A percentile compares a stretch with the other conserved stretches of the same genome.
Evolutionary conservation across 768 basidiomycete species (phyloP).

Genomic region (Mrakia gelida): DNA sequence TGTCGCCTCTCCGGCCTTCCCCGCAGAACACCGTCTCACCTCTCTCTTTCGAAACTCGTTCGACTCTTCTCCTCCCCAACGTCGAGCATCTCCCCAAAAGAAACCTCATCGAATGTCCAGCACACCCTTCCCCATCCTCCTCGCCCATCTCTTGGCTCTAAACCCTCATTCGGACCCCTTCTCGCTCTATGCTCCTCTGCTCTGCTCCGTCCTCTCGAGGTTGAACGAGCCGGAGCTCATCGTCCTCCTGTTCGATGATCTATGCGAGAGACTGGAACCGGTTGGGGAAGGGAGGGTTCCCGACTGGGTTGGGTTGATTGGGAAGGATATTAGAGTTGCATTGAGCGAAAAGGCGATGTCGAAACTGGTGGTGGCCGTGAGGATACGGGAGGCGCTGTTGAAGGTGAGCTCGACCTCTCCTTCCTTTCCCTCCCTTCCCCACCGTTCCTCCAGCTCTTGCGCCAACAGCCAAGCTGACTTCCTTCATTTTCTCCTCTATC

Average conservation of each 20-base stretch:
- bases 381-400: slow-evolving; percentile 21
- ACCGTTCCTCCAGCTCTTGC: background rate
- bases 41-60: background rate
- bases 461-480: background rate
- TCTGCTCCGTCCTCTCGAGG: slow-evolving; percentile 21
- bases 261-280: background rate
- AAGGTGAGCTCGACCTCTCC: slow-evolving; percentile 20
- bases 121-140: background rate
- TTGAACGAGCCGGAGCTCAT: slow-evolving; percentile 29
- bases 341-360: background rate
- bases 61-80: background rate
- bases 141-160: background rate
- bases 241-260: slow-evolving; percentile 13
- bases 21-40: background rate
- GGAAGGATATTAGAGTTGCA: background rate
- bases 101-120: background rate
- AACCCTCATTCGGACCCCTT: background rate
- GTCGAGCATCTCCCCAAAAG: background rate
- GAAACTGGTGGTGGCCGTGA: slow-evolving; percentile 6
- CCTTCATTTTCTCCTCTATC: no score
- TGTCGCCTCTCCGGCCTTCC: background rate
- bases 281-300: background rate
- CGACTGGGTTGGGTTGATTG: background rate
- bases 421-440: background rate
- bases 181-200: slow-evolving; percentile 16